Conservation (phyloP, 2,329 filamentous ascomycete genomes). For the Colletotrichum sp. region DNA sequence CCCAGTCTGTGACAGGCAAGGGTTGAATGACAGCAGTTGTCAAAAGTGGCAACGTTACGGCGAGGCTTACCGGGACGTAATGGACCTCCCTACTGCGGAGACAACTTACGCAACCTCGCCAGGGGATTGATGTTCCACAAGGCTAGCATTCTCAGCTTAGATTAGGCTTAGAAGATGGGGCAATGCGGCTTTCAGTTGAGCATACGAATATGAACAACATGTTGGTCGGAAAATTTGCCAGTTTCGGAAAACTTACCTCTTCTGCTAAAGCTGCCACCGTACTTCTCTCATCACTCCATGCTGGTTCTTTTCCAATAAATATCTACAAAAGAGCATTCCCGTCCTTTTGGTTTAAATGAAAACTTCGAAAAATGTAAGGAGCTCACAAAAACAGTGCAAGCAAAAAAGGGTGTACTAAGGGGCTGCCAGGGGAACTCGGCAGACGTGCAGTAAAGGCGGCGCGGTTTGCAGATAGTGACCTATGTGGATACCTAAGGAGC, state of each 20-base stretch:
- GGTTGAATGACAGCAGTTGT: neutral
- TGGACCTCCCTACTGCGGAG: neutral
- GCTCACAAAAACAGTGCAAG: neutral
- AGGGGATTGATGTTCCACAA: neutral
- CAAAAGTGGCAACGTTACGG: neutral
- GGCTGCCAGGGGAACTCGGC: neutral
- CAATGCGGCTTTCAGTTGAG: neutral
- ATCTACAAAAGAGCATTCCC: neutral
- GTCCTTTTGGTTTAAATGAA: neutral
- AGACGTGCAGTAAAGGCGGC: neutral
- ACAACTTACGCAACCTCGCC: neutral
- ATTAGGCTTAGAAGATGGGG: neutral
- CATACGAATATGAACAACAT: neutral
- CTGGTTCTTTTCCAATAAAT: accelerated
- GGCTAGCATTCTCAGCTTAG: neutral
- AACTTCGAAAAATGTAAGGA: neutral
- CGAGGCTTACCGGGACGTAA: neutral
- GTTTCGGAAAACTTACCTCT: neutral
- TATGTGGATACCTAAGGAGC: neutral
- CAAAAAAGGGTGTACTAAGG: neutral
- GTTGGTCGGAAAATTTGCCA: neutral
- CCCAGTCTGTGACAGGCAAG: accelerated
- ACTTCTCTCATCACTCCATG: neutral
- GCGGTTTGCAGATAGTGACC: neutral
- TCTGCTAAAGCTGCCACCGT: neutral